Evolutionary conservation across 192 early-diverging fungal genomes (phyloP), one percentile per base, ranked within the genome.

Genomic region (Funneliformis geosporum): DNA sequence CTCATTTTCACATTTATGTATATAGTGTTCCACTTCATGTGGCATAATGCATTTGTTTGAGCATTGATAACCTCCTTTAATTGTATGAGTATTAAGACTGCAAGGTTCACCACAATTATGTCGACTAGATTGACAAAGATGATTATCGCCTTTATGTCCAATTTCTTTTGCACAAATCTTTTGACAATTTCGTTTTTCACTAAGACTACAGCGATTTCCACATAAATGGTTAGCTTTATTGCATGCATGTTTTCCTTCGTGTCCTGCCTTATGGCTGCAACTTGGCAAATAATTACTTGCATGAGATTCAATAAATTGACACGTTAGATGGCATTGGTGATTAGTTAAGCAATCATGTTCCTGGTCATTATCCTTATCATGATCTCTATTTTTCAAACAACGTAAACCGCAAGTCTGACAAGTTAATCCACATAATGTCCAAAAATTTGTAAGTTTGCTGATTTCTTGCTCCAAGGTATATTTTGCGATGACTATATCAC

Each of bases 261-360:
- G 79, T 10, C 59, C 69, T 40, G 79, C 79, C 60, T 21, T 21
- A 12, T 75, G 28, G 1, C 28, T 46, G 42, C 79, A 80, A 47
- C 12, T 27, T 75, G 79, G 79, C 18, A 80, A 62, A 5, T 42
- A 39, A 47, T 28, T 39, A 65, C 46, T 40, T 8, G 11, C 1
- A 28, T 80, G 79, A 33, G 60, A 39, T 46, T 80, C 69, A 5
- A 16, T 33, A 46, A 80, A 75, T 33, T 76, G 43, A 9, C 79
- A 80, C 4, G 1, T 11, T 2, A 28, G 21, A 25, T 80, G 79
- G 28, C 79, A 80, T 60, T 39, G 11, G 47, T 80, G 79, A 80
- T 80, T 60, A 1, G 79, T 80, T 27, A 80, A 75, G 33, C 79
- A 80, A 60, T 75, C 59, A 64, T 80, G 79, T n/a, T n/a, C n/a